Base-by-base conservation (phyloP, 1,139 yeast genomes). In the Blastobotrys ciferrii region DNA sequence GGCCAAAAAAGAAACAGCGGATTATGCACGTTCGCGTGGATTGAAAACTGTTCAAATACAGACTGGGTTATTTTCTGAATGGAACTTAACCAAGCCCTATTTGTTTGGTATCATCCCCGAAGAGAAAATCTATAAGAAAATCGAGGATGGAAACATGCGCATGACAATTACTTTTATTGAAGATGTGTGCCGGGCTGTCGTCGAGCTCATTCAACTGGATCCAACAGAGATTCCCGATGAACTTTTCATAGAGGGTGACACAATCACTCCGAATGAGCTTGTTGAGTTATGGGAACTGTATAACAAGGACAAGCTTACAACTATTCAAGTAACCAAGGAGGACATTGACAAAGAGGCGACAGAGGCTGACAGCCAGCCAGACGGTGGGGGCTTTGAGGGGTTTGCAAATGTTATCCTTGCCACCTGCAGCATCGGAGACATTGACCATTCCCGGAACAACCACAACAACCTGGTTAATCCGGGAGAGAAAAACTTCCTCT, bases 391-490 rank as follows among this genome's bases (percentile, higher is more conserved):
- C 0, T 50, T 55, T 36, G 30, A 42, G 18, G 47, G 43, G 20
- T 19, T 53, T 12, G 33, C 53, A 15, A 68, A 67, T 43, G 64
- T 65, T 12, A 48, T 68, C 23, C 48, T 57, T 19, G 63, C 70
- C 33, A 69, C 19, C 45, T 77, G 78, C 45, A 61, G 59, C 32
- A 78, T 70, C 47, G 62, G 70, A 23, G 80, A 79, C 50, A 47
- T 67, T 18, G 56, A 63, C 39, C 71, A 67, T 52, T 58, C 63
- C 30, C 49, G 57, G 9, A 67, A 67, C 53, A 76, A 78, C 42
- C n/a, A n/a, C n/a, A 72, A 73, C 48, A 84, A 81, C 57, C 58
- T 76, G 35, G 70, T 81, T 48, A 81, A 81, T 61, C 85, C 85
- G 1, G 71, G 71, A 17, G 58, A 74, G 43, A 15, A 18, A 14